Evolutionary conservation across 768 basidiomycete genomes (phyloP).

Genomic region (Pleurotus eryngii): DNA sequence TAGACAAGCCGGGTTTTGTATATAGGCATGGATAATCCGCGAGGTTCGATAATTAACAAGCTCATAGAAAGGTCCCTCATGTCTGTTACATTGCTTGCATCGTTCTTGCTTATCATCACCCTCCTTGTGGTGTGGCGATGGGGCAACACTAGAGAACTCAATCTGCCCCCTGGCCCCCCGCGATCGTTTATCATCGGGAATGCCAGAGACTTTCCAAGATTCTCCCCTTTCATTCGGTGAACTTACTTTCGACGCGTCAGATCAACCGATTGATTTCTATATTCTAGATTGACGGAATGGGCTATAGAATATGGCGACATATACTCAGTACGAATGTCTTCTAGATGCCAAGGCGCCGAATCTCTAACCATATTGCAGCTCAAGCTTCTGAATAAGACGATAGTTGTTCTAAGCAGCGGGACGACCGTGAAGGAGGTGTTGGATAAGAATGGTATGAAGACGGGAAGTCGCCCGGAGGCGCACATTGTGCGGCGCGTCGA

Average conservation of each 20-base stretch:
- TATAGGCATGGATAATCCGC: no score
- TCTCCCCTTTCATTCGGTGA: neutral
- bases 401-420: slow-evolving; percentile 19
- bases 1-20: no score
- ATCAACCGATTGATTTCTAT: neutral
- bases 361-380: slow-evolving; percentile 1
- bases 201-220: slow-evolving; percentile 14
- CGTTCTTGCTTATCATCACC: no score
- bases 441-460: slow-evolving; percentile 11
- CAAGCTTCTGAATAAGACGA: slow-evolving; percentile 17
- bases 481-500: no score
- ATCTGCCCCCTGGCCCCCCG: slow-evolving; percentile 20
- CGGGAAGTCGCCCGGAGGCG: neutral
- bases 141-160: neutral
- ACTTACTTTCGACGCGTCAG: no score
- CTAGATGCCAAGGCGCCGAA: no score
- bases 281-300: slow-evolving; percentile 11
- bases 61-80: no score
- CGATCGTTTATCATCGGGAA: slow-evolving; percentile 19
- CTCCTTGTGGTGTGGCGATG: no score
- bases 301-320: slow-evolving; percentile 13
- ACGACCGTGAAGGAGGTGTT: slow-evolving; percentile 20
- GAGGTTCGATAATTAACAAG: no score
- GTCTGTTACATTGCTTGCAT: no score
- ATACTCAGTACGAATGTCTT: slow-evolving; percentile 6